phyloP scores from a whole-genome alignment of 1,139 yeast genomes.

The Saccharomyces hybrid region DNA sequence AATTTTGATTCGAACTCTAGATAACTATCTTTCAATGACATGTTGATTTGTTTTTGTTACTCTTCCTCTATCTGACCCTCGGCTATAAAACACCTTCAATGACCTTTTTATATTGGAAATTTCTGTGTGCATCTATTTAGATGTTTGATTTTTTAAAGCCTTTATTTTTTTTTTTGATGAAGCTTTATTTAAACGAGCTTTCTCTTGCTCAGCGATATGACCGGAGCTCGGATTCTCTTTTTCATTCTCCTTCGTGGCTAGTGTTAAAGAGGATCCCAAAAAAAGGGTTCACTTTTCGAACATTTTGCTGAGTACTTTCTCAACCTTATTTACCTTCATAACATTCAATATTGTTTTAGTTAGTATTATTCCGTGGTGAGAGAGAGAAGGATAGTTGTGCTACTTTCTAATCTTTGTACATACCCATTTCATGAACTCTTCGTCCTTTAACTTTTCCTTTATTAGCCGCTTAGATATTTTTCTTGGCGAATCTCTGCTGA shows the following conservation, averaged over 20 bases:
- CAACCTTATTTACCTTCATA: conserved; percentile 10
- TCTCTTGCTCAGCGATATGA: neutral
- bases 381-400: no score
- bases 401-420: conserved; percentile 13
- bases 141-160: neutral
- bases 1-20: conserved; percentile 18
- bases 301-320: conserved; percentile 8
- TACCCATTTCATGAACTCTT: conserved; percentile 27
- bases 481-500: neutral
- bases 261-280: neutral
- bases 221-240: neutral
- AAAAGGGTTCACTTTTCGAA: conserved; percentile 1
- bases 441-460: conserved; percentile 20
- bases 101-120: no score
- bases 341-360: conserved; percentile 3
- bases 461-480: conserved; percentile 18
- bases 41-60: neutral
- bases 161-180: neutral
- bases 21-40: conserved; percentile 8
- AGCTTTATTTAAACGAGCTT: conserved; percentile 3
- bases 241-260: neutral
- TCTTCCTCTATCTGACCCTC: no score
- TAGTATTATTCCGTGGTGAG: neutral
- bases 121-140: no score
- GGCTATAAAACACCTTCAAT: neutral